Evolutionary conservation across 306 rosid species (phyloP).

Genomic region (Cicer yamashitae): DNA sequence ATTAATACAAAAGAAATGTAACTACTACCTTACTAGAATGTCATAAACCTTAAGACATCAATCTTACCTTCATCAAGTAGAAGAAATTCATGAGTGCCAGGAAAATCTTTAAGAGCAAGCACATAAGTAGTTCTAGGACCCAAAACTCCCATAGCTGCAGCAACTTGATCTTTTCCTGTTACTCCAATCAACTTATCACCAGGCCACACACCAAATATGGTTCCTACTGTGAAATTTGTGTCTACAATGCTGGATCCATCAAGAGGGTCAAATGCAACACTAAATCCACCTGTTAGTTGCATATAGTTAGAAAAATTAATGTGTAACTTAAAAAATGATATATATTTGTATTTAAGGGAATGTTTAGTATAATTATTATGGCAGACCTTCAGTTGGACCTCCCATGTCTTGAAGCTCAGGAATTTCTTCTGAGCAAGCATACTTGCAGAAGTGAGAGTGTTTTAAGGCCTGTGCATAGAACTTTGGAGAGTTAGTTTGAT

Average conservation of each 20-base stretch:
- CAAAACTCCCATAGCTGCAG: slow-evolving; percentile 97
- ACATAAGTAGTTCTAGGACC: slow-evolving; percentile 99
- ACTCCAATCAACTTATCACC: slow-evolving; percentile 93
- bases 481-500: slow-evolving; percentile 24
- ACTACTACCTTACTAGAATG: no score
- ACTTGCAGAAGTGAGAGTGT: slow-evolving; percentile 92
- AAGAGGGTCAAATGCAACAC: slow-evolving; percentile 99
- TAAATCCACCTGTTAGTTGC: slow-evolving; percentile 81
- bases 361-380: slow-evolving; percentile 4
- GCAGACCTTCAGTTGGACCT: slow-evolving; percentile 90
- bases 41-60: slow-evolving; percentile 1
- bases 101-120: slow-evolving; percentile 78
- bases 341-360: background rate
- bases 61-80: slow-evolving; percentile 89
- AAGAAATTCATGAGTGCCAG: slow-evolving; percentile 97
- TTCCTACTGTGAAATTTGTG: slow-evolving; percentile 97
- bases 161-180: slow-evolving; percentile 90
- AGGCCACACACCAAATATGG: slow-evolving; percentile 99
- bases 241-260: slow-evolving; percentile 98
- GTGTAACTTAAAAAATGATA: slow-evolving; percentile 30
- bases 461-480: slow-evolving; percentile 68
- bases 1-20: no score
- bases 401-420: slow-evolving; percentile 99
- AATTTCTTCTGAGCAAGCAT: slow-evolving; percentile 95
- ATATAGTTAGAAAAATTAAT: slow-evolving; percentile 37